Percentiles rank a stretch among this genome's conserved stretches.
These are phyloP conservation scores for Aegilops bicornis DNA, from an alignment of 176 grass and related monocot species.

Conservation along the genomic window DNA sequence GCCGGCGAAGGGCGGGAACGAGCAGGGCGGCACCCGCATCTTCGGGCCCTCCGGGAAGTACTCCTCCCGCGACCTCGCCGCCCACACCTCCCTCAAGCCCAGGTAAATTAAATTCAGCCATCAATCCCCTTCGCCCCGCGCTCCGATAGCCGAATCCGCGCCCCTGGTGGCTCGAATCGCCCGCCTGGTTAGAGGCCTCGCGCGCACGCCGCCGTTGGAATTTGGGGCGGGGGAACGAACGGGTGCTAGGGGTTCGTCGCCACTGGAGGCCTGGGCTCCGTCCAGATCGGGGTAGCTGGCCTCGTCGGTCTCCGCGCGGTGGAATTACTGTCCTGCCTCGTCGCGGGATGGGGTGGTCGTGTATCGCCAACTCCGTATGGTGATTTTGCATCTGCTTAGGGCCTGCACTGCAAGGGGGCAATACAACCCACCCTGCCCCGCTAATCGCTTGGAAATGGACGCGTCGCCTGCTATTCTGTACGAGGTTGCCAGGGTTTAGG, in stretches of 20 bases:
- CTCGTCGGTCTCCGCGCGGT: neutral
- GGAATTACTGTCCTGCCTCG: neutral
- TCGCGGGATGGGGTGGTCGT: neutral
- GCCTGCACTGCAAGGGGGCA: neutral
- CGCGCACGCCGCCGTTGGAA: neutral
- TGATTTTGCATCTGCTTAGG: neutral
- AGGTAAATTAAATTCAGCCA: constrained; percentile 35
- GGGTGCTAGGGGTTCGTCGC: neutral
- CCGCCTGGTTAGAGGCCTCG: neutral
- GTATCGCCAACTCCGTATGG: neutral
- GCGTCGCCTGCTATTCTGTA: neutral
- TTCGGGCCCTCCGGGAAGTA: constrained; percentile 86
- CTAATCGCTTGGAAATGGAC: neutral
- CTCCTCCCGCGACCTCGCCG: constrained; percentile 89
- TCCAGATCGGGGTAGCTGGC: neutral
- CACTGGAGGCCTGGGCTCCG: neutral
- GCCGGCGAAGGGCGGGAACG: constrained; percentile 95
- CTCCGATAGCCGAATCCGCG: neutral
- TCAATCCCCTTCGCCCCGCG: neutral
- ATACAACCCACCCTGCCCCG: neutral
- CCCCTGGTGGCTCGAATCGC: neutral
- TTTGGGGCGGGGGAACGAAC: neutral
- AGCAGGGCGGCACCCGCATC: constrained; percentile 92
- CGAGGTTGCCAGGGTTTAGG: neutral
- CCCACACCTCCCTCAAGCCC: constrained; percentile 94